Evolutionary conservation across 2,329 filamentous ascomycete genomes (phyloP), one percentile per base, ranked within the genome.

Genomic region (Didymella pinodella): DNA sequence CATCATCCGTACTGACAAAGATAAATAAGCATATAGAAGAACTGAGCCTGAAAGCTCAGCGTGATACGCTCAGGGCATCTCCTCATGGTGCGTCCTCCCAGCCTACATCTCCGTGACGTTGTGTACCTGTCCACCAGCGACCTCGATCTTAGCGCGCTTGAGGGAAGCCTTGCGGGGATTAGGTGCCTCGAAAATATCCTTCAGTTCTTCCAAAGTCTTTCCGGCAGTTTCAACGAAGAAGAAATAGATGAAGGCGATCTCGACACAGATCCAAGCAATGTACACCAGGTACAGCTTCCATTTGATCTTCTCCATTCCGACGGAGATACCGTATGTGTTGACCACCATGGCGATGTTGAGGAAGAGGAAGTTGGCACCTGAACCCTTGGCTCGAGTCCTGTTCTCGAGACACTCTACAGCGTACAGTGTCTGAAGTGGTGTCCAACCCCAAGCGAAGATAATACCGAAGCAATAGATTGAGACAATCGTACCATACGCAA

Each of bases 401-500:
- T 77, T 78, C 55, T 77, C 74, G 8, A 79, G 68, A 54, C 71
- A 75, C 31, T 79, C 77, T 18, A 77, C 76, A 4, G 75, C 66
- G 56, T 79, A 79, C 8, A 79, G 66, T 0, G 75, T 78, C 54
- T 79, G 77, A 1, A 79, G 66, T 8, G 76, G 75, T 3, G 77
- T 79, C 74, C 75, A 78, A 29, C 76, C 77, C 73, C 74, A 78
- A 4, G 74, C 71, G 48, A 78, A 79, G 65, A 69, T 74, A 53
- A 78, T 77, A 18, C 76, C 76, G 57, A 79, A 79, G 36, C 78
- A 66, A 60, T 78, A 79, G 46, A 79, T 77, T 28, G 69, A 73
- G n/a, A 76, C 76, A 41, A 79, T 78, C 3, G 72, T 75, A 28
- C 75, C 76, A 49, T 78, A 78, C 2, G 76, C 61, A 44, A 71